A percentile compares a stretch with the other conserved stretches of the same genome.
Conservation (phyloP, 2,329 filamentous ascomycete genomes). For the Curvularia eragrostidis region DNA sequence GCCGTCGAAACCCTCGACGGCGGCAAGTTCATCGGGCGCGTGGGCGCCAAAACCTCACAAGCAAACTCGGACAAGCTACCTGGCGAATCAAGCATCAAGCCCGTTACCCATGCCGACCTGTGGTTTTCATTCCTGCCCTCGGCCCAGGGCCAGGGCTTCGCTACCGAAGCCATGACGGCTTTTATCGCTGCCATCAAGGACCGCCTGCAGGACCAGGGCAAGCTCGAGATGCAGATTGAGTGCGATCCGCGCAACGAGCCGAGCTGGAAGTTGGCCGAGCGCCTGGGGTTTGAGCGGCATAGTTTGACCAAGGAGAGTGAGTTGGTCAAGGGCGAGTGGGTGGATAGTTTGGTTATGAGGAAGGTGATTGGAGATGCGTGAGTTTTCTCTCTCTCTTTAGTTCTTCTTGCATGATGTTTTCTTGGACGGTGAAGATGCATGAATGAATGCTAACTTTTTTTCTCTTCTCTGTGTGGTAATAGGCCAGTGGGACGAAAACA, state of each 20-base stretch:
- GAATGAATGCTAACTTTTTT: neutral
- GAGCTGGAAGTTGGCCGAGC: slow-evolving; percentile 41
- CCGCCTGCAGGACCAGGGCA: slow-evolving; percentile 11
- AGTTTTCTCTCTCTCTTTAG: slow-evolving; percentile 5
- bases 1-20: slow-evolving; percentile 30
- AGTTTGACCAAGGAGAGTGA: slow-evolving; percentile 35
- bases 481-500: slow-evolving; percentile 7
- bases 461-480: too few relatives aligned
- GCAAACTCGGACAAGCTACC: slow-evolving; percentile 14
- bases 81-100: slow-evolving; percentile 9
- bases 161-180: slow-evolving; percentile 41
- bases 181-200: slow-evolving; percentile 33
- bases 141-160: slow-evolving; percentile 36
- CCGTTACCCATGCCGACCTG: slow-evolving; percentile 27
- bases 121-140: slow-evolving; percentile 43
- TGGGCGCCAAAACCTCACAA: slow-evolving; percentile 32
- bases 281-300: slow-evolving; percentile 39
- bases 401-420: neutral
- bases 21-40: slow-evolving; percentile 36
- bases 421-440: neutral
- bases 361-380: slow-evolving; percentile 26
- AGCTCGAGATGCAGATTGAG: slow-evolving; percentile 42
- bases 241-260: slow-evolving; percentile 45
- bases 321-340: slow-evolving; percentile 45
- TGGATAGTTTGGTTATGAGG: slow-evolving; percentile 38